phyloP scores from a whole-genome alignment of 2,329 filamentous ascomycete species.

The Periconia sp. region DNA sequence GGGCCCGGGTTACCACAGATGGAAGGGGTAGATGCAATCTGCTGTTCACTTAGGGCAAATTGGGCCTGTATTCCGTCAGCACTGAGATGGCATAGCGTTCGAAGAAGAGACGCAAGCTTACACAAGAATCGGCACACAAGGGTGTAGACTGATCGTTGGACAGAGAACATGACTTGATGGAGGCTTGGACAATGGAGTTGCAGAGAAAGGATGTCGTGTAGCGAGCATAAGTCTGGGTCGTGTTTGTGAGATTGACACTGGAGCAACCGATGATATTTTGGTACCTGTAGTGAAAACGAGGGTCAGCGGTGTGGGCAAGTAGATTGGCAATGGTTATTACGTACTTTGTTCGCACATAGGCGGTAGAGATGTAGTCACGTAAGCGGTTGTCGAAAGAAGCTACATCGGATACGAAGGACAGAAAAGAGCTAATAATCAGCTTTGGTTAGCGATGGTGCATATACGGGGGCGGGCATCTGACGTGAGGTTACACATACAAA shows the following conservation, averaged over 20 bases:
- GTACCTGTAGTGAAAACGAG: conserved; percentile 64
- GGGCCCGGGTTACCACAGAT: conserved; percentile 69
- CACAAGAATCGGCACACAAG: conserved; percentile 87
- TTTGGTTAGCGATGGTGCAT: conserved; percentile 9
- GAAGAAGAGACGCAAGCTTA: conserved; percentile 47
- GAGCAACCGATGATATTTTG: conserved; percentile 78
- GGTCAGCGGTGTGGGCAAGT: conserved; percentile 33
- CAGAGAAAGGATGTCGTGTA: conserved; percentile 92
- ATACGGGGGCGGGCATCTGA: conserved; percentile 19
- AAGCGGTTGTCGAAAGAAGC: conserved; percentile 77
- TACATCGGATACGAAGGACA: conserved; percentile 75
- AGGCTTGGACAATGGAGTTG: conserved; percentile 92
- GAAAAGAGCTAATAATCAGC: conserved; percentile 71
- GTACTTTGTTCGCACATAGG: conserved; percentile 79
- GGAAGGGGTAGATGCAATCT: conserved; percentile 71
- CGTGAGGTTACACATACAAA: conserved; percentile 57
- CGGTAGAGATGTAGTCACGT: conserved; percentile 69
- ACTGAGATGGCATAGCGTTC: conserved; percentile 17
- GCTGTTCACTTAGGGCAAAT: conserved; percentile 85
- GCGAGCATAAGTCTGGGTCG: conserved; percentile 82
- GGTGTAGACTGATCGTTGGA: conserved; percentile 67
- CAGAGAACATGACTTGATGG: conserved; percentile 68
- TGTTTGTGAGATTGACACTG: conserved; percentile 74
- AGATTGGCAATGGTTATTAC: conserved; percentile 28
- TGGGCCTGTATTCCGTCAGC: conserved; percentile 61